Evolutionary conservation across 192 early-diverging fungal species (phyloP).

Genomic region (Diversispora epigaea): DNA sequence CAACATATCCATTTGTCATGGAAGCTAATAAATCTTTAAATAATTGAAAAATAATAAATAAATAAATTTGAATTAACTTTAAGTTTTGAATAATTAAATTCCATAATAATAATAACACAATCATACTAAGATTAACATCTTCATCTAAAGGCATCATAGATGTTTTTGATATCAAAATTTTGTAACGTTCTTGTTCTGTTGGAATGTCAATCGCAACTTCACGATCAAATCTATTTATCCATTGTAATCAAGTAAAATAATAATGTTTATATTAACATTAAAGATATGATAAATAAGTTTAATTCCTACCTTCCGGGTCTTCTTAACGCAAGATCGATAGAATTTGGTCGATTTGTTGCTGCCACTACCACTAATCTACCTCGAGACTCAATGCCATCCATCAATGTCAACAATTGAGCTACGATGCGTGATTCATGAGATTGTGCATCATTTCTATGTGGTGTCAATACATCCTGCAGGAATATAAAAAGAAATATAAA

Average conservation of each 20-base stretch:
- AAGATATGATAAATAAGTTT: neutral
- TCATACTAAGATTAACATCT: constrained; percentile 52
- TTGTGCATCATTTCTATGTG: constrained; percentile 58
- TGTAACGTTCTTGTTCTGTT: constrained; percentile 51
- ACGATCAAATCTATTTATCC: constrained; percentile 67
- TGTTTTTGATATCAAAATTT: constrained; percentile 65
- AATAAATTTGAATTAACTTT: neutral
- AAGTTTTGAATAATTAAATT: neutral
- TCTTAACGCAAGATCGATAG: constrained; percentile 78
- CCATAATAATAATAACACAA: neutral
- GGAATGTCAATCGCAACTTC: constrained; percentile 84
- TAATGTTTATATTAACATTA: neutral
- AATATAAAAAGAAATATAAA: constrained; percentile 32
- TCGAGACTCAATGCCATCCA: constrained; percentile 77
- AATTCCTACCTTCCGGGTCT: constrained; percentile 70
- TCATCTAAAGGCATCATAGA: constrained; percentile 52
- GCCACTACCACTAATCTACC: constrained; percentile 72
- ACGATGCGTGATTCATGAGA: constrained; percentile 77
- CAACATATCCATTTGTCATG: constrained; percentile 89
- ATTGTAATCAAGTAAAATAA: neutral
- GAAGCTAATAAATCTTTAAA: constrained; percentile 46
- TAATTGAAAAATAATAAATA: neutral
- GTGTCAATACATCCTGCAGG: constrained; percentile 70
- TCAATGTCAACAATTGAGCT: constrained; percentile 83
- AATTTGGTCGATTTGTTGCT: constrained; percentile 89